Conservation (phyloP, 257 asterid species). For the Petunia secreta region DNA sequence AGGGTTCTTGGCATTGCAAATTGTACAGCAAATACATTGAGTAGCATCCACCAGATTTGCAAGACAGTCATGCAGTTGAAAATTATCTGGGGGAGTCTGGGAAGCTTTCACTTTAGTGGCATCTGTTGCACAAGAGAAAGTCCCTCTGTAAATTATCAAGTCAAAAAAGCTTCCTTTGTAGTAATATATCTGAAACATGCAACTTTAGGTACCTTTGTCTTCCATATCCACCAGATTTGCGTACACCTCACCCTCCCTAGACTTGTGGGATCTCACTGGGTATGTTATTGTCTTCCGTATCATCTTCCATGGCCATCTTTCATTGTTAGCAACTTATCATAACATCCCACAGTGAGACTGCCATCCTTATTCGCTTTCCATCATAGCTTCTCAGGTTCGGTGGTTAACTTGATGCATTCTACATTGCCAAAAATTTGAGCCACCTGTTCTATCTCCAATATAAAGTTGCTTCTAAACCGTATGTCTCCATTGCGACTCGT, state of each 20-base stretch:
- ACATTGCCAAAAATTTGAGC: neutral
- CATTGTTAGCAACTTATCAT: neutral
- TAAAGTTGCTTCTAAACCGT: neutral
- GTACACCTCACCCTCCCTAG: too few species aligned
- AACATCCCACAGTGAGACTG: neutral
- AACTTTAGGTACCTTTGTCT: neutral
- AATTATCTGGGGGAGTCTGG: neutral
- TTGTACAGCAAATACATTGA: neutral
- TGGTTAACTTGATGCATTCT: neutral
- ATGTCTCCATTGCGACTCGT: neutral
- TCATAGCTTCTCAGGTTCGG: neutral
- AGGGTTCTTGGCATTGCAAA: neutral
- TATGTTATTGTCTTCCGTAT: neutral
- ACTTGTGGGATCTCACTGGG: too few species aligned
- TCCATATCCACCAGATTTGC: neutral
- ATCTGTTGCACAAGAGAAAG: neutral
- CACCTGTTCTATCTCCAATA: neutral
- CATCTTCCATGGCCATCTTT: neutral
- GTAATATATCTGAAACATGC: neutral
- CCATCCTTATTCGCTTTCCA: neutral
- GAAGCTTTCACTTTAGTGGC: neutral
- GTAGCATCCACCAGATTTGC: neutral
- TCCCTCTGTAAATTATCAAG: neutral
- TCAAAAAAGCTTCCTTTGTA: slow-evolving; percentile 1
- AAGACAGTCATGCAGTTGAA: neutral